Base-by-base conservation (phyloP, 495 filamentous ascomycete genomes). In the Penicillium waksmanii region DNA sequence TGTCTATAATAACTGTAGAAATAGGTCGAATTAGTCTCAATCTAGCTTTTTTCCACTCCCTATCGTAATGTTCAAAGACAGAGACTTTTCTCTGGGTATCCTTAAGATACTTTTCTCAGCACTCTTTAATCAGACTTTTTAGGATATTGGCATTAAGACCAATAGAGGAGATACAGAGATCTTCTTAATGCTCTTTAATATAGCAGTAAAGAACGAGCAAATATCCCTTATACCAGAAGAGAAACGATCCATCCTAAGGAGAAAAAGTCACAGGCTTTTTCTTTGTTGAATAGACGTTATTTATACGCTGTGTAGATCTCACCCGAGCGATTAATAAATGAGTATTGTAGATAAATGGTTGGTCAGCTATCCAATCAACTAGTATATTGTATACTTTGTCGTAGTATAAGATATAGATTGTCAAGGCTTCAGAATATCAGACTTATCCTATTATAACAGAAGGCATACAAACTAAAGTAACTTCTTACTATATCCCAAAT, bases 1-100 rank as follows among this genome's bases (percentile, higher is more conserved):
- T 79, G 58, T 93, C 91, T 12, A 95, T 77, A 5, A 91, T 85
- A 0, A 95, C 90, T 0, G 88, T 94, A 6, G 81, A 79, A 77
- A 95, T 86, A 2, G 90, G 87, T 47, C 89, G 75, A 8, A 86
- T 84, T 1, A 87, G 88, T 42, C 89, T 63, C 13, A 63, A 36
- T 19, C 51, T 58, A 2, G 60, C 44, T 46, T 63, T 63, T 55
- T 63, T 63, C 60, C 13, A 63, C 12, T 63, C 55, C 17, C 51
- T 55, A 52, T 63, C 55, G 38, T 35, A 43, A 50, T 58, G 33
- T 35, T 63, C 13, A 52, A 63, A 63, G 33, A 63, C 18, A 58
- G 60, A 50, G 43, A 63, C 18, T 44, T 63, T 63, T 58, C 19
- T 58, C 34, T 63, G 18, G 44, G 53, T 63, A 18, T 23, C 46